Base-by-base conservation (phyloP, 2,329 filamentous ascomycete genomes). In the Fusarium pseudograminearum region DNA sequence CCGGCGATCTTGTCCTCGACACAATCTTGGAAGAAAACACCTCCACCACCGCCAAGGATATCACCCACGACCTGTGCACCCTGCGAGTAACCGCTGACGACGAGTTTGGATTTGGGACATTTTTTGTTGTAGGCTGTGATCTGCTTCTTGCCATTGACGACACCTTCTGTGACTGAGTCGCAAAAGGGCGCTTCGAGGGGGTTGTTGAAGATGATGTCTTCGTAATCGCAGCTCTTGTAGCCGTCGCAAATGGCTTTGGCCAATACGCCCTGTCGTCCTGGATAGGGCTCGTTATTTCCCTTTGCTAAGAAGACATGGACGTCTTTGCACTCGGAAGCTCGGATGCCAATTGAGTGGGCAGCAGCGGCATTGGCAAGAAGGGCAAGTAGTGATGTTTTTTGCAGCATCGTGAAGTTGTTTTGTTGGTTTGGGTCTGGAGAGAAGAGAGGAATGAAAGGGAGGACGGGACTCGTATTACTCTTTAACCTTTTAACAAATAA, bases 261-360 rank as follows among this genome's bases (percentile, higher is more conserved):
- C 16, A 63, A 44, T 26, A 56, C 61, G 5, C 60, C 60, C 20
- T 63, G 60, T 20, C 60, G 60, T n/a, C 60, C 60, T 26, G 60
- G 60, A 6, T 63, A 55, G 11, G 60, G 47, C 16, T 63, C 60
- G 30, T 63, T 63, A 10, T 63, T 63, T 30, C 60, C 60, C 24
- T 63, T 63, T 15, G 60, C 60, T 22, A 63, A 57, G 22, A 63
- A 63, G 30, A 63, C 40, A 40, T 63, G 60, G 2, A 63, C 60
- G 20, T 63, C 60, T 47, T 56, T 63, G 20, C 60, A 63, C 4
- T 56, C 47, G 28, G 44, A 26, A 22, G 61, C 57, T 34, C 60
- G 41, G n/a, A 9, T 33, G 41, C 41, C 48, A 36, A 63, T 42
- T 33, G 48, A 45, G 18, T 38, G 26, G 20, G 34, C 58, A 10